Conservation (phyloP, 495 filamentous ascomycete species). For the Aspergillus nidulans region DNA sequence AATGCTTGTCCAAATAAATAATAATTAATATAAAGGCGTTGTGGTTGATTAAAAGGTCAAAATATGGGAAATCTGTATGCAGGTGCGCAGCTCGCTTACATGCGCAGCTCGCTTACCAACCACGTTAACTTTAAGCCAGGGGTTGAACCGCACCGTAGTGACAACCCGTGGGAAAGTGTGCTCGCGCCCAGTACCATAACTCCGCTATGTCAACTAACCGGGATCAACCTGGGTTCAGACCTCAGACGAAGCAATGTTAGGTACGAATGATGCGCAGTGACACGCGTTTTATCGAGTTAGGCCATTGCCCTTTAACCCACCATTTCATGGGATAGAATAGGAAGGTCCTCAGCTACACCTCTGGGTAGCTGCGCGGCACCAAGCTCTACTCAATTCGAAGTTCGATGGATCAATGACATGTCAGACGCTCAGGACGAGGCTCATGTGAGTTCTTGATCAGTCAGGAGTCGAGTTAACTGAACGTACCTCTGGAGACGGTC, state of each 20-base stretch:
- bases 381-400: neutral
- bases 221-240: neutral
- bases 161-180: no score
- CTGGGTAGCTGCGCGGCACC: neutral
- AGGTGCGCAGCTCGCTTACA: no score
- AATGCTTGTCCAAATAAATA: no score
- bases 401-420: conserved; percentile 31
- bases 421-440: conserved; percentile 21
- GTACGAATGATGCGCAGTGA: neutral
- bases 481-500: neutral
- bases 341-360: neutral
- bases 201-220: no score
- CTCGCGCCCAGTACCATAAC: no score
- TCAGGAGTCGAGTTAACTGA: neutral
- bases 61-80: no score
- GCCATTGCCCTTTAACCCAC: neutral
- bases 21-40: no score
- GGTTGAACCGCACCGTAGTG: no score
- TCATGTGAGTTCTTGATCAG: neutral
- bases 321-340: neutral
- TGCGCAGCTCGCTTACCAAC: no score
- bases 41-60: no score
- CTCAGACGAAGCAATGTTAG: neutral
- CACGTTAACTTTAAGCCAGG: no score
- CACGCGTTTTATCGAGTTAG: conserved; percentile 8